Evolutionary conservation across 164 flowering plant genomes (phyloP).

Genomic region (Chimonanthus praecox): DNA sequence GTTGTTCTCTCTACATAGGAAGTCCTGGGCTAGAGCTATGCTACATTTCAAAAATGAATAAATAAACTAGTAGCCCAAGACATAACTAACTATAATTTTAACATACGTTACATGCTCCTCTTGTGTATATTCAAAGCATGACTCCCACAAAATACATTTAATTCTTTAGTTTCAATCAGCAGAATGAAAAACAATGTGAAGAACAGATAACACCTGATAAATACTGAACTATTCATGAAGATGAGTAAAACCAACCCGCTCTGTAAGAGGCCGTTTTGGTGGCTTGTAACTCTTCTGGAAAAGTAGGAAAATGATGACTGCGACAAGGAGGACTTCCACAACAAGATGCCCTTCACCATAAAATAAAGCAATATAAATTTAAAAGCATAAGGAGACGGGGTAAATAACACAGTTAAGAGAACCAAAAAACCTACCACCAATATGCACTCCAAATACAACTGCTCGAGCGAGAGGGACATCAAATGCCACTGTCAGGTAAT

Average conservation of each 20-base stretch:
- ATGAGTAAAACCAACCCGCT: conserved; percentile 35
- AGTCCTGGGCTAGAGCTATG: too few species aligned
- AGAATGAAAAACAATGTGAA: too few species aligned
- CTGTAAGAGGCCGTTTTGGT: conserved; percentile 78
- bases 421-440: conserved; percentile 47
- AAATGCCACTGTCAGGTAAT: conserved; percentile 42
- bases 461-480: conserved; percentile 75
- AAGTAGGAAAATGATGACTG: conserved; percentile 66
- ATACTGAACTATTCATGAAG: background rate
- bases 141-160: too few species aligned
- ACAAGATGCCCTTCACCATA: conserved; percentile 70
- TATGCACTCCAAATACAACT: conserved; percentile 79
- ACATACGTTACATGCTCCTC: too few species aligned
- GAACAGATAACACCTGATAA: too few species aligned
- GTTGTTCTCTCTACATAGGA: too few species aligned
- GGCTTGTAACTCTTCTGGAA: conserved; percentile 94
- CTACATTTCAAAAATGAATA: too few species aligned
- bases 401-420: background rate
- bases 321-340: conserved; percentile 73
- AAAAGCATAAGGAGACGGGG: background rate
- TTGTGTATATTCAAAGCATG: too few species aligned
- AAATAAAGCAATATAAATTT: background rate
- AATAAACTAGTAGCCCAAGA: too few species aligned
- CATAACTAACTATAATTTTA: too few species aligned
- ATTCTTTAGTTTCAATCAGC: too few species aligned